Base-by-base conservation (phyloP, 2,329 filamentous ascomycete species). In the Apiospora kogelbergensis region DNA sequence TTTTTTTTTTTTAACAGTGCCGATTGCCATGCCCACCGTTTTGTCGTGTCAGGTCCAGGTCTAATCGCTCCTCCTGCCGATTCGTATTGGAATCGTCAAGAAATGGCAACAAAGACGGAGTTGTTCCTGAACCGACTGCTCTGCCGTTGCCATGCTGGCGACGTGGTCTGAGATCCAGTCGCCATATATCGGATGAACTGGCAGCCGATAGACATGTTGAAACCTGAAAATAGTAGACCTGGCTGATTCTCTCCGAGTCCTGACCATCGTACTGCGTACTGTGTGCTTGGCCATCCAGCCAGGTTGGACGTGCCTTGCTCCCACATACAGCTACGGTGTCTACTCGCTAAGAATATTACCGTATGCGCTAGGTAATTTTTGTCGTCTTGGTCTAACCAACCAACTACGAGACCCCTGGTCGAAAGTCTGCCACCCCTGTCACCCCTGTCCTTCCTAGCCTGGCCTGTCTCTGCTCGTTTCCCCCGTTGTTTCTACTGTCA, bases 401-500 rank as follows among this genome's bases (percentile, higher is more conserved):
- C 65, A 48, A 63, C 68, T 60, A 60, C 63, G 63, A 26, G 40
- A 45, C 69, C 68, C 69, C 69, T 60, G 65, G 67, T 70, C 69
- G 65, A 67, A 68, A 70, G 65, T 37, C 41, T 57, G 64, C 37
- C 65, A 68, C 67, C 69, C 67, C 64, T 53, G 67, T 42, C 65
- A 68, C 67, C 69, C 67, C 64, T 53, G 67, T 67, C 65, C 67
- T n/a, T 64, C 63, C 30, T 24, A 20, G 67, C 33, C 63, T 66
- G 66, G 64, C 20, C 66, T 57, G 48, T 37, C 65, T 67, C 57
- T 63, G 30, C 63, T 65, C 68, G 69, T 69, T 70, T 68, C 65
- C 68, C 64, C 74, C 73, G 71, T 76, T 75, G 74, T 77, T 76
- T 77, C 74, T 73, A 71, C 73, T 76, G 74, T 73, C 67, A 68